Evolutionary conservation across 352 stramenopile genomes (phyloP).

Genomic region (Pythium grandisporangium): DNA sequence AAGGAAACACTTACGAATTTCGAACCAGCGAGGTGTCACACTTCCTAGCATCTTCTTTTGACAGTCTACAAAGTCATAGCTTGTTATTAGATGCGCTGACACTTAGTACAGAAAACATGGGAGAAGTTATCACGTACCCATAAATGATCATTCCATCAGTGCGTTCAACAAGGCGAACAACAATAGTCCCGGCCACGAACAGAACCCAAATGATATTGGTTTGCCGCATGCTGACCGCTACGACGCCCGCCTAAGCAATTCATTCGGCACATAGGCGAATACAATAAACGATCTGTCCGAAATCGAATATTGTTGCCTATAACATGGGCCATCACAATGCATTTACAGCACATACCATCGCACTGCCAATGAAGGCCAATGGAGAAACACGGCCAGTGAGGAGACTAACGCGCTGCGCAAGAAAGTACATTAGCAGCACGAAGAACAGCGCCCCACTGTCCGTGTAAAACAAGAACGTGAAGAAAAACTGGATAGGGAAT

Average conservation of each 20-base stretch:
- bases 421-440: constrained; percentile 74
- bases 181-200: constrained; percentile 70
- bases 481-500: constrained; percentile 86
- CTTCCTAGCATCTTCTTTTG: constrained; percentile 13
- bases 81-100: too few relatives aligned
- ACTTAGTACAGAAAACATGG: too few relatives aligned
- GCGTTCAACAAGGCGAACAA: constrained; percentile 64
- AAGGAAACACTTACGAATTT: constrained; percentile 2
- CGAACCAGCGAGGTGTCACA: constrained; percentile 3
- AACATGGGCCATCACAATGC: too few relatives aligned
- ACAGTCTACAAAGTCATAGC: too few relatives aligned
- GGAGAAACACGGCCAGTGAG: constrained; percentile 17
- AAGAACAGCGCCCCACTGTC: constrained; percentile 83
- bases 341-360: constrained; percentile 46
- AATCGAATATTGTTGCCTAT: too few relatives aligned
- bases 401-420: constrained; percentile 46
- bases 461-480: constrained; percentile 88
- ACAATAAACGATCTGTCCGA: too few relatives aligned
- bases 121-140: constrained; percentile 41
- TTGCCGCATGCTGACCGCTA: constrained; percentile 82
- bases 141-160: constrained; percentile 62
- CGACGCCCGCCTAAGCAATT: constrained; percentile 39
- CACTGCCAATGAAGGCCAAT: constrained; percentile 46
- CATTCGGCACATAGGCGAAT: too few relatives aligned
- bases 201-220: constrained; percentile 89